Conservation (phyloP, 1,139 yeast species). For the Lodderomyces pseudojiufengensis region DNA sequence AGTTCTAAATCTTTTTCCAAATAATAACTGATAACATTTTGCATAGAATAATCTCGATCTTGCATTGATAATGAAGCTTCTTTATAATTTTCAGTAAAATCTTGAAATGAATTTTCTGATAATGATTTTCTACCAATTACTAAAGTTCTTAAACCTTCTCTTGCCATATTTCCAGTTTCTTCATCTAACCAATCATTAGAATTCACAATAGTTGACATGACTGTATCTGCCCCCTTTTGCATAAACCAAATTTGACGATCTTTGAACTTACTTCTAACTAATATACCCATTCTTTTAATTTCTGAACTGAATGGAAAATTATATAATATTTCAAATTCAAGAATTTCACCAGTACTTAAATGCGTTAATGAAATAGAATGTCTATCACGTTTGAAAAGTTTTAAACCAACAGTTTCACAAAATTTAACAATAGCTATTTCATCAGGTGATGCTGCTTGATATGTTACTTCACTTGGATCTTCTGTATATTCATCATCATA, state of each 20-base stretch:
- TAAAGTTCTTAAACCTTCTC: constrained; percentile 94
- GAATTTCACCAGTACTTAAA: constrained; percentile 48
- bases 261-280: constrained; percentile 58
- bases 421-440: constrained; percentile 95
- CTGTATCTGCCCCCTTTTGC: constrained; percentile 96
- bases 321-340: constrained; percentile 67
- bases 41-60: constrained; percentile 73
- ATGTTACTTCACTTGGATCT: constrained; percentile 41
- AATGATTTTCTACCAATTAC: constrained; percentile 84
- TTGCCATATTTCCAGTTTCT: constrained; percentile 96
- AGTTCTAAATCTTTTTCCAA: constrained; percentile 84
- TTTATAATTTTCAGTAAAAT: constrained; percentile 61
- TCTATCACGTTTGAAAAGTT: constrained; percentile 78
- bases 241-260: constrained; percentile 73
- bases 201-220: constrained; percentile 82
- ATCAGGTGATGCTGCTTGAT: constrained; percentile 98
- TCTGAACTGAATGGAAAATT: constrained; percentile 94
- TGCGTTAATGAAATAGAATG: constrained; percentile 67
- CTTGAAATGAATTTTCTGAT: constrained; percentile 49
- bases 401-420: constrained; percentile 81
- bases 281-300: constrained; percentile 93
- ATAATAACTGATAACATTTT: constrained; percentile 59
- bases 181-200: constrained; percentile 96
- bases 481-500: constrained; percentile 15
- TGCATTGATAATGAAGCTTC: constrained; percentile 77